A percentile compares a stretch with the other conserved stretches of the same genome.
Evolutionary conservation across 805 yeast species (phyloP).

Genomic region (Yamadazyma olivae): DNA sequence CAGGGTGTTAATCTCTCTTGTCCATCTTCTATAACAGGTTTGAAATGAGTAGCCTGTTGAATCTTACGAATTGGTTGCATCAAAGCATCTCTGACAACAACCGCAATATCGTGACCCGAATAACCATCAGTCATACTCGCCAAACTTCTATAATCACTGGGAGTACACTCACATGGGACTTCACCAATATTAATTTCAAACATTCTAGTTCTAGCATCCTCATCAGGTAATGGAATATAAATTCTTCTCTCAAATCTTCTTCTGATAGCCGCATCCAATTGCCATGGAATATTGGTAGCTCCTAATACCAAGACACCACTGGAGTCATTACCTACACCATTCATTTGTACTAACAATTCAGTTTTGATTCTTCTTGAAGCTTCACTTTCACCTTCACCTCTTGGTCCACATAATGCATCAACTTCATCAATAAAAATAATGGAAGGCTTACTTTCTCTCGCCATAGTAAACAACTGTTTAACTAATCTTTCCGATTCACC

Average conservation of each 20-base stretch:
- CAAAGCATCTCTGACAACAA: slow-evolving; percentile 92
- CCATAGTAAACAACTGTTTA: slow-evolving; percentile 92
- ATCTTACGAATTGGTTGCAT: slow-evolving; percentile 98
- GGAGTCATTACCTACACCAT: slow-evolving; percentile 96
- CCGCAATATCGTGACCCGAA: slow-evolving; percentile 96
- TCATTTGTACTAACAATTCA: slow-evolving; percentile 95
- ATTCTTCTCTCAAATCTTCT: slow-evolving; percentile 95
- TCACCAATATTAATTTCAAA: slow-evolving; percentile 89
- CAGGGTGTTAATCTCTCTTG: slow-evolving; percentile 74
- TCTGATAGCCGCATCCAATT: slow-evolving; percentile 93
- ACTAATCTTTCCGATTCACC: slow-evolving; percentile 97
- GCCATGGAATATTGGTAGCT: slow-evolving; percentile 99
- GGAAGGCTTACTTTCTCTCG: slow-evolving; percentile 92
- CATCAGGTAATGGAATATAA: slow-evolving; percentile 91
- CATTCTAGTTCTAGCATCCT: slow-evolving; percentile 90
- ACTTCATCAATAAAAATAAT: slow-evolving; percentile 97
- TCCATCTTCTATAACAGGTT: slow-evolving; percentile 46
- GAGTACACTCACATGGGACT: slow-evolving; percentile 76
- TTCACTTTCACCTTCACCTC: slow-evolving; percentile 98
- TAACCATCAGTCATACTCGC: slow-evolving; percentile 97
- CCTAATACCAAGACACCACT: slow-evolving; percentile 92
- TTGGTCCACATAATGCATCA: slow-evolving; percentile 95
- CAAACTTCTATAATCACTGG: slow-evolving; percentile 70
- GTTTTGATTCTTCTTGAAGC: slow-evolving; percentile 96
- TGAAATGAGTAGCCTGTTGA: slow-evolving; percentile 95